Conservation (phyloP, 2,329 filamentous ascomycete genomes). For the Mariannaea sp. region DNA sequence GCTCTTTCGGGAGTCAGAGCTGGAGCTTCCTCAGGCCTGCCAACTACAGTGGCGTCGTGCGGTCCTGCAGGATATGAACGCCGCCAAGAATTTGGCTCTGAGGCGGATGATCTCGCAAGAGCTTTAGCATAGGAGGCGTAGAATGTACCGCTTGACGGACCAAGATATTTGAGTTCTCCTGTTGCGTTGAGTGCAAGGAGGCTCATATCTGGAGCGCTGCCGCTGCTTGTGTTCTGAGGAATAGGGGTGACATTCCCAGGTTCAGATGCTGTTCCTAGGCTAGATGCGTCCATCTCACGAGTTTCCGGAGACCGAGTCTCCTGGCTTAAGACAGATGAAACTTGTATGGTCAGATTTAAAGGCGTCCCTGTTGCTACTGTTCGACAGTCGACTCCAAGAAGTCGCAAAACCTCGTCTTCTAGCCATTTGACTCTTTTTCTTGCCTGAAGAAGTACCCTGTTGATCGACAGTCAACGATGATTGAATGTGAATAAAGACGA, state of each 20-base stretch:
- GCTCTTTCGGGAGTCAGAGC: background rate
- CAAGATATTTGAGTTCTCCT: conserved; percentile 10
- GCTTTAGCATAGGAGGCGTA: conserved; percentile 2
- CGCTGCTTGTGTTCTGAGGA: background rate
- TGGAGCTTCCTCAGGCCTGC: background rate
- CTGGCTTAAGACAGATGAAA: background rate
- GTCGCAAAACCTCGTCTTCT: background rate
- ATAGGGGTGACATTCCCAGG: background rate
- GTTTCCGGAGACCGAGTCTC: background rate
- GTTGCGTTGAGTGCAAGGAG: conserved; percentile 14
- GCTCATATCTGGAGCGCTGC: conserved; percentile 1
- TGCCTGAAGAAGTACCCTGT: background rate
- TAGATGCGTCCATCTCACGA: too few species aligned
- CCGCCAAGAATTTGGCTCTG: too few species aligned
- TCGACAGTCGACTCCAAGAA: background rate
- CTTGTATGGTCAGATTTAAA: background rate
- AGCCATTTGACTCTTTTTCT: background rate
- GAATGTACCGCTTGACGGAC: conserved; percentile 6
- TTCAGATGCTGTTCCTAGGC: background rate
- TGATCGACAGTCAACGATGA: background rate
- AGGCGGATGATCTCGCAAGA: background rate
- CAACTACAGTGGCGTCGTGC: background rate
- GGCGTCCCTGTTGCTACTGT: background rate
- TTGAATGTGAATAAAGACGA: background rate
- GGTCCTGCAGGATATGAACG: background rate